Percentiles rank a stretch among this genome's conserved stretches.
Conservation (phyloP, 2,329 filamentous ascomycete genomes). For the Penicillium sclerotiorum region DNA sequence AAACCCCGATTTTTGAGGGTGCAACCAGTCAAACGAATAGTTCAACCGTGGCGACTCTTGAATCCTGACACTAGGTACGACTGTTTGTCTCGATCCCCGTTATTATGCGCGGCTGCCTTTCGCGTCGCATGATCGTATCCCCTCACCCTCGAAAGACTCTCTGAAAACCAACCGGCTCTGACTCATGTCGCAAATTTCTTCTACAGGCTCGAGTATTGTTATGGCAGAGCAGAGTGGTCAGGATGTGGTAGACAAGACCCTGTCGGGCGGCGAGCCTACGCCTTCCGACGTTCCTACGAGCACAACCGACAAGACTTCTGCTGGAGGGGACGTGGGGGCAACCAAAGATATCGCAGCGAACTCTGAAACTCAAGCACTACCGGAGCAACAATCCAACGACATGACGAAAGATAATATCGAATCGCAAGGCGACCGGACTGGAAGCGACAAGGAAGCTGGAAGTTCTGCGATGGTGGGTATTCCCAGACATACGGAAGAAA, state of each 20-base stretch:
- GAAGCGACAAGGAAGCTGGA: constrained; percentile 29
- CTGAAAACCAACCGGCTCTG: constrained; percentile 26
- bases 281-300: constrained; percentile 68
- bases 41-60: constrained; percentile 47
- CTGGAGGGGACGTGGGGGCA: constrained; percentile 53
- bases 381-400: constrained; percentile 27
- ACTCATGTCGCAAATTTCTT: constrained; percentile 35
- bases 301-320: constrained; percentile 57
- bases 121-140: constrained; percentile 14
- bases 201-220: constrained; percentile 61
- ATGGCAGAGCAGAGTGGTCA: constrained; percentile 72
- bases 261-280: constrained; percentile 66
- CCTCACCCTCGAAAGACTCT: constrained; percentile 17
- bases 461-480: constrained; percentile 35
- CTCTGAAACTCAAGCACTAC: constrained; percentile 31
- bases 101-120: constrained; percentile 18
- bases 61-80: constrained; percentile 48
- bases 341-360: constrained; percentile 43
- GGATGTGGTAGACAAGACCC: constrained; percentile 72
- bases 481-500: constrained; percentile 9
- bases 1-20: constrained; percentile 35
- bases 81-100: constrained; percentile 19
- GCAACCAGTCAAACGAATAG: constrained; percentile 37
- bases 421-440: constrained; percentile 22
- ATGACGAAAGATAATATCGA: constrained; percentile 22